These are phyloP conservation scores for Penicillium sp. DNA, from an alignment of 2,329 filamentous ascomycete genomes.

Conservation along the genomic window DNA sequence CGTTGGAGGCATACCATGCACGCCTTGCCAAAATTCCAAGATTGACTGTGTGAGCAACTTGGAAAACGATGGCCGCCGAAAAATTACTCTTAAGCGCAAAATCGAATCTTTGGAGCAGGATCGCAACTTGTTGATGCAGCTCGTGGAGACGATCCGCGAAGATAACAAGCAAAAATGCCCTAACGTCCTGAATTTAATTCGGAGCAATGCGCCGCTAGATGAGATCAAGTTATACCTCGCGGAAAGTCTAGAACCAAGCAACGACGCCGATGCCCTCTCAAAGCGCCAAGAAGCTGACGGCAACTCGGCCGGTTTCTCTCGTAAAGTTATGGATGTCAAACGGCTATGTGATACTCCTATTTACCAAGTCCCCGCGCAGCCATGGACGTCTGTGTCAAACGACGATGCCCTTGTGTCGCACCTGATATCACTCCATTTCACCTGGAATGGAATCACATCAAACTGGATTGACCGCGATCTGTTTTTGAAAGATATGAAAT, in stretches of 20 bases:
- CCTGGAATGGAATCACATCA: slow-evolving; percentile 31
- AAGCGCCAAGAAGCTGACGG: slow-evolving; percentile 21
- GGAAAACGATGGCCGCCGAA: slow-evolving; percentile 12
- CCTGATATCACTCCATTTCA: slow-evolving; percentile 34
- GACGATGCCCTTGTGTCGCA: slow-evolving; percentile 33
- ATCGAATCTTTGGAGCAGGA: slow-evolving; percentile 24
- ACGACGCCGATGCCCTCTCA: not conserved
- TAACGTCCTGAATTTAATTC: slow-evolving; percentile 28
- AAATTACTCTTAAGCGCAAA: slow-evolving; percentile 26
- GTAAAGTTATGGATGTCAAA: slow-evolving; percentile 16
- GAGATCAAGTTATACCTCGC: slow-evolving; percentile 29
- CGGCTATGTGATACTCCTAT: slow-evolving; percentile 18
- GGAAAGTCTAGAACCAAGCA: not conserved
- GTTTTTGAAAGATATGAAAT: slow-evolving; percentile 38
- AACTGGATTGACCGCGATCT: slow-evolving; percentile 35
- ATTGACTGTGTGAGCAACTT: no score
- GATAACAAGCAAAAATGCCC: slow-evolving; percentile 16
- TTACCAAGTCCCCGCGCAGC: slow-evolving; percentile 27
- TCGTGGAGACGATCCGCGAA: slow-evolving; percentile 27
- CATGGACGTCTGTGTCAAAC: slow-evolving; percentile 30
- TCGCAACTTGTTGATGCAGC: slow-evolving; percentile 24
- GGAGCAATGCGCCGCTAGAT: slow-evolving; percentile 26
- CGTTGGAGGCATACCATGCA: no score
- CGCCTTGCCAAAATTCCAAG: no score
- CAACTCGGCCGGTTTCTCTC: slow-evolving; percentile 1